Percentiles rank a stretch among this genome's conserved stretches.
phyloP scores from a whole-genome alignment of 176 grass and related monocot genomes.

The Oryza australiensis region DNA sequence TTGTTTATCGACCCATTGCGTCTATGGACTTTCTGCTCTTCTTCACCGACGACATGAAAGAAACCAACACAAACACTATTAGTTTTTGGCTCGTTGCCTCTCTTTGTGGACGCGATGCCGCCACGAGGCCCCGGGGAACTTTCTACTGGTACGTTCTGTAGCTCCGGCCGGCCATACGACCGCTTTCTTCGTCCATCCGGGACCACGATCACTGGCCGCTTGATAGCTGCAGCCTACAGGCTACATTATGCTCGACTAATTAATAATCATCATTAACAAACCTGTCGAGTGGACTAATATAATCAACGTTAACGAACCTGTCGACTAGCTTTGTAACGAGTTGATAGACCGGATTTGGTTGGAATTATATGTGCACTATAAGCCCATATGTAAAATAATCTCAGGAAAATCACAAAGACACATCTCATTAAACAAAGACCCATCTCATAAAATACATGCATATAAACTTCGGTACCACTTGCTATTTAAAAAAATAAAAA shows the following conservation, averaged over 20 bases:
- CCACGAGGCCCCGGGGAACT: not conserved
- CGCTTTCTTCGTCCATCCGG: not conserved
- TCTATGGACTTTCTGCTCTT: not conserved
- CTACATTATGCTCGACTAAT: not conserved
- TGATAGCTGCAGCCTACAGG: not conserved
- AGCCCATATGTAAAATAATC: no score
- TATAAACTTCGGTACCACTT: no score
- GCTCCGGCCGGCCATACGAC: no score
- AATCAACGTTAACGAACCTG: not conserved
- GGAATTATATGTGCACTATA: no score
- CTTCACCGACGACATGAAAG: no score
- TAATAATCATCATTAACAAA: no score
- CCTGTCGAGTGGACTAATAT: not conserved
- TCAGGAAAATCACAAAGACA: no score
- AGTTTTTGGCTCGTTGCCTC: not conserved
- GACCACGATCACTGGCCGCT: not conserved
- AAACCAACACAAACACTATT: no score
- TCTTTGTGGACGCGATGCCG: not conserved
- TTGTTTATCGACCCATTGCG: not conserved
- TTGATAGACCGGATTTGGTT: no score
- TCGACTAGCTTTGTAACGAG: not conserved
- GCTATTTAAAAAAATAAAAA: no score
- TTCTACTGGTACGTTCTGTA: not conserved
- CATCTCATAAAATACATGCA: no score
- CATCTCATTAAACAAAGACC: no score